Evolutionary conservation across 305 asterid genomes (phyloP).

Genomic region (Solanum hybrid): DNA sequence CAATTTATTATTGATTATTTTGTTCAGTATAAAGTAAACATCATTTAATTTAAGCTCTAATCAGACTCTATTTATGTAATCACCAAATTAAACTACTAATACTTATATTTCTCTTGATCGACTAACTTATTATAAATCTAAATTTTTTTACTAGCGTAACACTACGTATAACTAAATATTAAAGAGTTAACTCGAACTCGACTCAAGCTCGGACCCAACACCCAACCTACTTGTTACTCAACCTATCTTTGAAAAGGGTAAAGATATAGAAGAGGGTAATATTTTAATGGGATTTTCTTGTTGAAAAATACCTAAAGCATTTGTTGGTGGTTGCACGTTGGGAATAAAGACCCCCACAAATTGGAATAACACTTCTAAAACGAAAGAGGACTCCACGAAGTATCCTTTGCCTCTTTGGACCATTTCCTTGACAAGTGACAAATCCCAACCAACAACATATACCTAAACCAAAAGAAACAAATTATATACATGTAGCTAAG

Average conservation of each 20-base stretch:
- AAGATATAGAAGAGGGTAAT: background rate
- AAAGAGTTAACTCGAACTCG: background rate
- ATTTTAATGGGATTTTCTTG: background rate
- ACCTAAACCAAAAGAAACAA: background rate
- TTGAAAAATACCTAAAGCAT: background rate
- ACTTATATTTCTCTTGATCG: background rate
- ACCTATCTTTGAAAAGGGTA: background rate
- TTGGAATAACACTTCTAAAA: background rate
- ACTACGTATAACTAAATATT: background rate
- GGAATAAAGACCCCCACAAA: slow-evolving; percentile 7
- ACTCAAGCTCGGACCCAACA: background rate
- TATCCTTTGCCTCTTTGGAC: slow-evolving; percentile 5
- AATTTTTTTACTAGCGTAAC: too few species aligned
- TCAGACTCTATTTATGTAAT: background rate
- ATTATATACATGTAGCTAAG: background rate
- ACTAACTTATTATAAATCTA: background rate
- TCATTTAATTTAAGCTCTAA: background rate
- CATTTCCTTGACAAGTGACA: background rate
- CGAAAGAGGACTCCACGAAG: slow-evolving; percentile 7
- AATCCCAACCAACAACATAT: background rate
- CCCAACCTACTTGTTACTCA: background rate
- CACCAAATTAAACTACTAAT: background rate
- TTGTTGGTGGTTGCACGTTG: slow-evolving; percentile 12
- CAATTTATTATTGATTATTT: background rate
- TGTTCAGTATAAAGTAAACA: background rate